Conservation (phyloP, 2,329 filamentous ascomycete genomes). For the Fusarium sp. region DNA sequence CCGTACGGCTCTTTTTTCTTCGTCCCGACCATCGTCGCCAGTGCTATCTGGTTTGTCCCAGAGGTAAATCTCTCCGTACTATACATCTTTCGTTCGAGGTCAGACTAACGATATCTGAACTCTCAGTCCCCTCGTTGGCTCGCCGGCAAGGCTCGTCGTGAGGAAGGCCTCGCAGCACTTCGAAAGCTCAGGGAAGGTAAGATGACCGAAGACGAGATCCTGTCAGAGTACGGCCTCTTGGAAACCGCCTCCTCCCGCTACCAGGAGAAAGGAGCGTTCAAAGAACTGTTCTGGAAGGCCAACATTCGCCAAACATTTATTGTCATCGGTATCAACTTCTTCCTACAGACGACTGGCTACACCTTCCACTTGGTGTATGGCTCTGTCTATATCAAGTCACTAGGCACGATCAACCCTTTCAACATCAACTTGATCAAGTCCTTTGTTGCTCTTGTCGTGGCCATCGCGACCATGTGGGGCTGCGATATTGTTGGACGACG, state of each 20-base stretch:
- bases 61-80: background rate
- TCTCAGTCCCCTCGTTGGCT: conserved; percentile 45
- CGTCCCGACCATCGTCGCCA: conserved; percentile 46
- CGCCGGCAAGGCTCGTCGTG: conserved; percentile 37
- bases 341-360: background rate
- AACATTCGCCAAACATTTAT: background rate
- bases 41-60: conserved; percentile 46
- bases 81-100: too few species aligned
- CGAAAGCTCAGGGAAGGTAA: conserved; percentile 35
- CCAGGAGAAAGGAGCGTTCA: conserved; percentile 32
- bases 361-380: background rate
- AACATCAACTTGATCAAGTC: background rate
- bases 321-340: background rate
- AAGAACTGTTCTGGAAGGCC: conserved; percentile 24
- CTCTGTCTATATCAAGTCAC: background rate
- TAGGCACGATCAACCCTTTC: background rate
- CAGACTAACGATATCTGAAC: background rate
- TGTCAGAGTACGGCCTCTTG: conserved; percentile 26
- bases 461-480: background rate
- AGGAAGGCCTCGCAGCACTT: conserved; percentile 42
- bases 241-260: conserved; percentile 37
- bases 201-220: conserved; percentile 39
- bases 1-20: conserved; percentile 50
- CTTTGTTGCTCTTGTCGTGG: background rate
- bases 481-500: background rate